phyloP scores from a whole-genome alignment of 2,329 filamentous ascomycete genomes.

The Pestalotiopsis sp. region DNA sequence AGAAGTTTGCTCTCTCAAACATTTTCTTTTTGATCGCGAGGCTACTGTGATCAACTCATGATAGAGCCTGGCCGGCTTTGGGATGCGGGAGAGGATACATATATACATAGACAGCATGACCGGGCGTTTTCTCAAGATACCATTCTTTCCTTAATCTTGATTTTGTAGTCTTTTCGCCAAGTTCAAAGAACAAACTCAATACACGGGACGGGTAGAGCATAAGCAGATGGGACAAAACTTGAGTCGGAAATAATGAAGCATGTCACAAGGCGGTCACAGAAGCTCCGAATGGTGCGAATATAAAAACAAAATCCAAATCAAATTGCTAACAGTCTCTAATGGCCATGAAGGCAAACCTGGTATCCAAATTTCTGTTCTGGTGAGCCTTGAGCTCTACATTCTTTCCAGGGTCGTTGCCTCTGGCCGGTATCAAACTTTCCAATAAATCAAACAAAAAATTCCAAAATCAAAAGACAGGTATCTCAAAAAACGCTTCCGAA shows the following conservation, averaged over 20 bases:
- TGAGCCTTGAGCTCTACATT: conserved; percentile 1
- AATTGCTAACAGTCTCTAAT: background rate
- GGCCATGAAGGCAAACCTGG: background rate
- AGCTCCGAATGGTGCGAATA: background rate
- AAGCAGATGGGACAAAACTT: background rate
- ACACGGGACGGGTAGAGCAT: too few relatives aligned
- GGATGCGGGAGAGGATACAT: background rate
- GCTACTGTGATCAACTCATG: background rate
- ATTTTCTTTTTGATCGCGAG: background rate
- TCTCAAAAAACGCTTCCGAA: background rate
- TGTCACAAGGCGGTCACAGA: background rate
- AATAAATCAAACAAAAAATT: background rate
- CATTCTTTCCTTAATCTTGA: background rate
- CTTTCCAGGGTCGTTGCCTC: background rate
- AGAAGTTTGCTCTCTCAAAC: background rate
- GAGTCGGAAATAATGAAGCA: background rate
- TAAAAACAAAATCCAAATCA: background rate
- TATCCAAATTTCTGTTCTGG: background rate
- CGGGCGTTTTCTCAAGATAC: background rate
- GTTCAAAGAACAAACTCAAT: background rate
- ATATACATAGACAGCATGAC: background rate
- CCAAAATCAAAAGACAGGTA: background rate
- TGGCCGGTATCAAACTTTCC: background rate
- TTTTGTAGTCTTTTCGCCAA: background rate
- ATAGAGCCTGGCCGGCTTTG: background rate